phyloP scores from a whole-genome alignment of 441 rosid genomes.

The Brassica balearica region DNA sequence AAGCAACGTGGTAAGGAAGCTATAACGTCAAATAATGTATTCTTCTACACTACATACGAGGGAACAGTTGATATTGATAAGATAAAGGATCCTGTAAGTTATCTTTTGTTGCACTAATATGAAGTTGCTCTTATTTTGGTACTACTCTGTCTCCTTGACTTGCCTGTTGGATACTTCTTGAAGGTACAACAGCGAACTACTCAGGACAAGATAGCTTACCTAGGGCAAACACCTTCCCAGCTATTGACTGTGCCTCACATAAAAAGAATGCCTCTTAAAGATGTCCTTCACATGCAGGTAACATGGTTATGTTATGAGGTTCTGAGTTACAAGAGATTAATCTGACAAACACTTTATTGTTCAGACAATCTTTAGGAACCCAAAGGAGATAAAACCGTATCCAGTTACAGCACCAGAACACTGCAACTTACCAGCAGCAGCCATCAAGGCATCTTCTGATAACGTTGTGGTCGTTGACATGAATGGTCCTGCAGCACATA shows the following conservation, averaged over 20 bases:
- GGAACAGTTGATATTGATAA: constrained; percentile 89
- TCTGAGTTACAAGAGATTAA: neutral
- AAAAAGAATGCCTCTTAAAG: constrained; percentile 75
- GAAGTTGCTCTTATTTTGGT: constrained; percentile 27
- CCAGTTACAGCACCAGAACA: constrained; percentile 73
- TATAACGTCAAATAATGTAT: constrained; percentile 82
- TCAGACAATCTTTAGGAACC: constrained; percentile 93
- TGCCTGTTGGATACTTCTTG: constrained; percentile 26
- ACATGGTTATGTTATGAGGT: neutral
- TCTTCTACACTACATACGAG: constrained; percentile 91
- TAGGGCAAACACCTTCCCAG: constrained; percentile 98
- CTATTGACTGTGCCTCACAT: constrained; percentile 81
- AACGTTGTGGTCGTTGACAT: constrained; percentile 70
- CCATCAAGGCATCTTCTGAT: constrained; percentile 84
- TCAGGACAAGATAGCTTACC: constrained; percentile 87
- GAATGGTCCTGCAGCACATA: constrained; percentile 86
- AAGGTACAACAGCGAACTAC: constrained; percentile 80
- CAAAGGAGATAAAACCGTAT: constrained; percentile 80
- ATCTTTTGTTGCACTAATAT: constrained; percentile 12
- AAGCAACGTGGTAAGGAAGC: constrained; percentile 98
- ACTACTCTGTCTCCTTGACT: constrained; percentile 26
- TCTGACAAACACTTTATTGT: constrained; percentile 27
- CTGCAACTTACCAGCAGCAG: constrained; percentile 94
- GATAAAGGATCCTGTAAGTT: constrained; percentile 81
- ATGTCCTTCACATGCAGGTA: constrained; percentile 91